These are phyloP conservation scores for Fusarium burgessii DNA, from an alignment of 2,329 filamentous ascomycete genomes.

Conservation along the genomic window DNA sequence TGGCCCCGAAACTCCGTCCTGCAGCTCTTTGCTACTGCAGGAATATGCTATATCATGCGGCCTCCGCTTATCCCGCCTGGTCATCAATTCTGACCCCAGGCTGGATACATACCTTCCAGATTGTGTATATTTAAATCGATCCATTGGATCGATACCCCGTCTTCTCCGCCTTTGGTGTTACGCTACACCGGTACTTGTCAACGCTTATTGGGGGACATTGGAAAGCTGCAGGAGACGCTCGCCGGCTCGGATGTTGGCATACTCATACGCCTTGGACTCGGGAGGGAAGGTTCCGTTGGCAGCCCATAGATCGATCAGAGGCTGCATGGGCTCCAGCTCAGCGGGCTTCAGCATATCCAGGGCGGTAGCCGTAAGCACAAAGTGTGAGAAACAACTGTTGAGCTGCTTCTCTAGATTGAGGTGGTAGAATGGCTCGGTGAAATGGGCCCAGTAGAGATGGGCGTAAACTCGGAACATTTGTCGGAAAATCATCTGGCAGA, in stretches of 20 bases:
- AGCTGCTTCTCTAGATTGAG: constrained; percentile 83
- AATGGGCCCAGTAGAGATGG: constrained; percentile 98
- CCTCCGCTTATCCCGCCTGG: constrained; percentile 6
- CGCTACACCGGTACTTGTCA: constrained; percentile 13
- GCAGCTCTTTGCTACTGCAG: constrained; percentile 41
- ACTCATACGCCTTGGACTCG: constrained; percentile 75
- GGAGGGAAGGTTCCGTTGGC: constrained; percentile 88
- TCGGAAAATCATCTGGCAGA: constrained; percentile 93
- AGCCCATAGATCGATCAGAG: constrained; percentile 90
- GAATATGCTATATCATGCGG: constrained; percentile 30
- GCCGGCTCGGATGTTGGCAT: constrained; percentile 71
- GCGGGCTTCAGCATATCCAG: constrained; percentile 87
- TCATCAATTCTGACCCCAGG: constrained; percentile 15
- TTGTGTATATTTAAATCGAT: constrained; percentile 38
- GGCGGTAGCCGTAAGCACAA: constrained; percentile 82
- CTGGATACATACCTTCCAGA: constrained; percentile 33
- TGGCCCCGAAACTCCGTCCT: constrained; percentile 40
- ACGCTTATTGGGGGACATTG: constrained; percentile 47
- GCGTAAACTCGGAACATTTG: constrained; percentile 99
- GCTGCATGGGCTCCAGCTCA: constrained; percentile 96
- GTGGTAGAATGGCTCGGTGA: constrained; percentile 84
- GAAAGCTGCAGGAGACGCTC: constrained; percentile 68
- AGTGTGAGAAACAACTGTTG: constrained; percentile 90
- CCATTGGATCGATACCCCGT: constrained; percentile 20
- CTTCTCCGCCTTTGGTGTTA: constrained; percentile 30